These are phyloP conservation scores for Pyronema omphalodes DNA, from an alignment of 495 filamentous ascomycete species.

Conservation along the genomic window DNA sequence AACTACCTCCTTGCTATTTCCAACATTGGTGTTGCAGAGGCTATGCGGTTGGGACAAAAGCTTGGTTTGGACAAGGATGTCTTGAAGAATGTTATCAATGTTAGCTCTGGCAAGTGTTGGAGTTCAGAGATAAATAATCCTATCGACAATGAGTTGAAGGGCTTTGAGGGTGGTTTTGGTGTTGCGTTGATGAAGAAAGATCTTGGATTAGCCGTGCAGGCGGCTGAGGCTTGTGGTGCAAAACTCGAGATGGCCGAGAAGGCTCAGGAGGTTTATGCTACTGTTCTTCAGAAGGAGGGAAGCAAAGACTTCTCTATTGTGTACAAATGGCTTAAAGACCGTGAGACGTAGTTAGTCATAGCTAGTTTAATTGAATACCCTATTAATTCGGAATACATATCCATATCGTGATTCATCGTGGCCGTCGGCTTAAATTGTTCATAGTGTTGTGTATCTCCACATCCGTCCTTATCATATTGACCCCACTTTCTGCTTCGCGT, in stretches of 20 bases:
- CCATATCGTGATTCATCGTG: no score
- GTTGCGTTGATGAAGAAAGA: conserved; percentile 75
- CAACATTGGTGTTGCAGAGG: conserved; percentile 83
- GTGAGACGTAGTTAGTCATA: conserved; percentile 3
- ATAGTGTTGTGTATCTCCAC: no score
- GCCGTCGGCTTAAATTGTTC: no score
- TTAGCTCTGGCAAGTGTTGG: conserved; percentile 77
- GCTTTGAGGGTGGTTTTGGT: conserved; percentile 69
- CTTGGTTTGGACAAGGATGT: conserved; percentile 69
- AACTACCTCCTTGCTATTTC: conserved; percentile 85
- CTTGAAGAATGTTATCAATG: conserved; percentile 64
- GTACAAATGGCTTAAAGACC: conserved; percentile 48
- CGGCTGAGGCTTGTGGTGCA: conserved; percentile 48
- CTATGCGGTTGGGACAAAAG: conserved; percentile 75
- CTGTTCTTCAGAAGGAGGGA: conserved; percentile 36
- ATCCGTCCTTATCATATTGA: no score
- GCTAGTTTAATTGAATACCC: no score
- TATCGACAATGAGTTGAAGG: conserved; percentile 59
- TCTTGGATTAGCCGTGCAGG: conserved; percentile 50
- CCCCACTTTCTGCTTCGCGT: no score
- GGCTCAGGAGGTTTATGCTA: conserved; percentile 50
- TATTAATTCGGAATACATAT: no score
- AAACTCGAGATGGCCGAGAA: conserved; percentile 44
- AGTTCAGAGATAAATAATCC: conserved; percentile 85
- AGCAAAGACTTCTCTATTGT: conserved; percentile 68